A percentile compares a stretch with the other conserved stretches of the same genome.
Evolutionary conservation across 805 yeast species (phyloP).

Genomic region (Brettanomyces naardenensis): DNA sequence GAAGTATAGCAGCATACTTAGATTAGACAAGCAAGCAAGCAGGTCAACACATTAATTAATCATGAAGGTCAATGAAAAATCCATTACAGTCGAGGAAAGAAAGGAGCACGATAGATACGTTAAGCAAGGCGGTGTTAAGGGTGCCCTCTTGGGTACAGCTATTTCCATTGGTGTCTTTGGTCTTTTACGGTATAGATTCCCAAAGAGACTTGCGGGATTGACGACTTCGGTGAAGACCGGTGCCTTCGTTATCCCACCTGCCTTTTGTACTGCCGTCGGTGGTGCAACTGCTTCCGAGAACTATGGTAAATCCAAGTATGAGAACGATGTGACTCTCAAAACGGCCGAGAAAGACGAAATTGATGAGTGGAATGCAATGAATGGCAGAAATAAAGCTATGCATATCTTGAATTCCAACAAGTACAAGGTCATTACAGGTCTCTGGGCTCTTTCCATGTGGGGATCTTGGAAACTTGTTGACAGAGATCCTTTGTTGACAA

Average conservation of each 20-base stretch:
- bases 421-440: constrained; percentile 58
- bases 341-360: constrained; percentile 24
- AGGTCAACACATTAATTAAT: too few relatives aligned
- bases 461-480: constrained; percentile 74
- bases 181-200: constrained; percentile 39
- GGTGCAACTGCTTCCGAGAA: background rate
- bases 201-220: constrained; percentile 24
- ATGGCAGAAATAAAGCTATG: constrained; percentile 41
- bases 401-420: constrained; percentile 46
- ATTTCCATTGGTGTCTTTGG: constrained; percentile 52
- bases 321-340: background rate
- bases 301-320: background rate
- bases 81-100: constrained; percentile 15
- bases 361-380: constrained; percentile 40
- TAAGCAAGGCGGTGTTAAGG: constrained; percentile 14
- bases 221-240: constrained; percentile 52
- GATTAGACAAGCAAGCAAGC: too few relatives aligned
- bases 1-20: too few relatives aligned
- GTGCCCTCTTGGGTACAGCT: constrained; percentile 36
- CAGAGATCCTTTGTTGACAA: constrained; percentile 66
- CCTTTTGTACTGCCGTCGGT: background rate
- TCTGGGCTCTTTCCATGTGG: constrained; percentile 76
- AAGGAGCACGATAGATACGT: constrained; percentile 9
- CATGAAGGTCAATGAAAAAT: constrained; percentile 17
- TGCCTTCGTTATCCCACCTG: constrained; percentile 28